Conservation (phyloP, 2,329 filamentous ascomycete species). For the Fusarium sp. region DNA sequence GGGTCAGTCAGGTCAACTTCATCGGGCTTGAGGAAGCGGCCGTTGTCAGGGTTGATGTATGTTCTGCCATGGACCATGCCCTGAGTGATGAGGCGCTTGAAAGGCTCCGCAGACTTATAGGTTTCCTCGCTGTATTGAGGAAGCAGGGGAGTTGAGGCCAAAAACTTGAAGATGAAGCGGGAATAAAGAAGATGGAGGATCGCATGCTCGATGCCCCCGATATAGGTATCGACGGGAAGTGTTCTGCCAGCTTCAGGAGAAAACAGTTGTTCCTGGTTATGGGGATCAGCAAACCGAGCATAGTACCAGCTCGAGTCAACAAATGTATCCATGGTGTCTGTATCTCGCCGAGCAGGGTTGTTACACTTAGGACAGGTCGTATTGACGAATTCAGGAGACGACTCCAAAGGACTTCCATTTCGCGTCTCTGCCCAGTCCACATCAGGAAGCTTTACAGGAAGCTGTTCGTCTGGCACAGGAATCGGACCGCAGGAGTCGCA, state of each 20-base stretch:
- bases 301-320: slow-evolving; percentile 97
- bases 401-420: slow-evolving; percentile 79
- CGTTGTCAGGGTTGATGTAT: slow-evolving; percentile 76
- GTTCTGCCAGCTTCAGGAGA: slow-evolving; percentile 64
- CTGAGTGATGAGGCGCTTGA: slow-evolving; percentile 83
- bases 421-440: slow-evolving; percentile 75
- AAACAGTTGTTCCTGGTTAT: slow-evolving; percentile 70
- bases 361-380: slow-evolving; percentile 79
- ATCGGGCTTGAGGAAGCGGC: slow-evolving; percentile 78
- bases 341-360: slow-evolving; percentile 78
- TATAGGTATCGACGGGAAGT: slow-evolving; percentile 86
- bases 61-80: slow-evolving; percentile 95
- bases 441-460: slow-evolving; percentile 79
- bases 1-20: slow-evolving; percentile 74
- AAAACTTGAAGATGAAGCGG: slow-evolving; percentile 89
- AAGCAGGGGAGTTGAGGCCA: slow-evolving; percentile 65
- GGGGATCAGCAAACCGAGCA: slow-evolving; percentile 78
- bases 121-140: slow-evolving; percentile 50
- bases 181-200: slow-evolving; percentile 90
- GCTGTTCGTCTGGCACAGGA: slow-evolving; percentile 77
- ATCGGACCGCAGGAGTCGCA: slow-evolving; percentile 80
- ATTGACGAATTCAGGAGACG: slow-evolving; percentile 76
- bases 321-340: slow-evolving; percentile 96
- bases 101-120: slow-evolving; percentile 71
- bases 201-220: slow-evolving; percentile 90